These are phyloP conservation scores for Ampelomyces quisqualis DNA, from an alignment of 2,329 filamentous ascomycete species.

Conservation along the genomic window DNA sequence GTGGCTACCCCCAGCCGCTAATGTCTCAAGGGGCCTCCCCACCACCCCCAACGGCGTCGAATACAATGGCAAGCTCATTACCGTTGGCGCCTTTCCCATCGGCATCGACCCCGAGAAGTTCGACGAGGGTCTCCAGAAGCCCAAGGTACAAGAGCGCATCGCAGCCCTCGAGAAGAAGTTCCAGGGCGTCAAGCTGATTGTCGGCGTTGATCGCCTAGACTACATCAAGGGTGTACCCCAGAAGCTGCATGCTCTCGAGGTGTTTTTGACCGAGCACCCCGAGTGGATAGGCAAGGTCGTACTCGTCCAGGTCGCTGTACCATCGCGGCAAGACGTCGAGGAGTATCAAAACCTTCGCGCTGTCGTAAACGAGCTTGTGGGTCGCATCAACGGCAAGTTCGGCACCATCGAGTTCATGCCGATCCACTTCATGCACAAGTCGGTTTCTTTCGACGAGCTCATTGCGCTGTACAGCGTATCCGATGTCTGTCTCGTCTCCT, in stretches of 20 bases:
- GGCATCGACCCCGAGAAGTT: constrained; percentile 98
- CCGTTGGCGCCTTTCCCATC: constrained; percentile 93
- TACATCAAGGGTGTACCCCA: constrained; percentile 99
- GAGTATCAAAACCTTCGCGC: constrained; percentile 96
- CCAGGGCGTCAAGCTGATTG: constrained; percentile 92
- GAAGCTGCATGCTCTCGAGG: constrained; percentile 93
- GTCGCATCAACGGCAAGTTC: constrained; percentile 94
- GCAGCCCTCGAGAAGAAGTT: constrained; percentile 84
- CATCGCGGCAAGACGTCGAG: constrained; percentile 91
- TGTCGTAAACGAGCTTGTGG: constrained; percentile 94
- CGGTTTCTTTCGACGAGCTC: constrained; percentile 89
- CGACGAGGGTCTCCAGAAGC: constrained; percentile 79
- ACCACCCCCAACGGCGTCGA: constrained; percentile 94
- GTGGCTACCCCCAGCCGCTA: constrained; percentile 5
- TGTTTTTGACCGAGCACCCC: constrained; percentile 94
- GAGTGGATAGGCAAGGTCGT: constrained; percentile 99
- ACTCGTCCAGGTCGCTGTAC: constrained; percentile 92
- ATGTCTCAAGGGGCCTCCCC: constrained; percentile 55
- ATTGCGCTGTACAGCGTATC: constrained; percentile 90
- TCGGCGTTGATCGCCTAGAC: constrained; percentile 93
- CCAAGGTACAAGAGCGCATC: constrained; percentile 85
- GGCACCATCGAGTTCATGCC: constrained; percentile 98
- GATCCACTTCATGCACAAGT: constrained; percentile 98
- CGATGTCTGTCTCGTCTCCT: constrained; percentile 89
- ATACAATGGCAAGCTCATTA: constrained; percentile 83